A percentile compares a stretch with the other conserved stretches of the same genome.
phyloP scores from a whole-genome alignment of 768 basidiomycete genomes.

The Lactifluus pinguis region DNA sequence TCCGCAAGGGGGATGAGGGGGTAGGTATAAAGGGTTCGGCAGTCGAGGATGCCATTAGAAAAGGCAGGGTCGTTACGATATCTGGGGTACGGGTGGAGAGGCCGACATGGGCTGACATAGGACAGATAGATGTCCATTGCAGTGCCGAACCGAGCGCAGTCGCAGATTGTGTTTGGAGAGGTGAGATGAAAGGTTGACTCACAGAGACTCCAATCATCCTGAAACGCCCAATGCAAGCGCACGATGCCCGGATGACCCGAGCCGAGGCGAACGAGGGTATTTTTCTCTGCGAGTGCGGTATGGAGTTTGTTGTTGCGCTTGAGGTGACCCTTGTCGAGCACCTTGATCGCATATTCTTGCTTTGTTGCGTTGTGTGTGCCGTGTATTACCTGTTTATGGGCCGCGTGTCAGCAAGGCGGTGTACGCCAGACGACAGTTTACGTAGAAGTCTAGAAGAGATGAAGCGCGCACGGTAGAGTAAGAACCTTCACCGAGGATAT shows the following conservation, averaged over 20 bases:
- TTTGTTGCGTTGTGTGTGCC: constrained; percentile 46
- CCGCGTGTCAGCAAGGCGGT: constrained; percentile 11
- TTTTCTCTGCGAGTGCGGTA: constrained; percentile 74
- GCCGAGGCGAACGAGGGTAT: constrained; percentile 56
- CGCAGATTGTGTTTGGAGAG: background rate
- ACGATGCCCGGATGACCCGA: constrained; percentile 76
- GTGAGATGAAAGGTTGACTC: constrained; percentile 27
- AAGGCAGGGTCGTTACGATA: background rate
- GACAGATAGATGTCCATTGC: background rate
- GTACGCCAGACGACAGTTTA: background rate
- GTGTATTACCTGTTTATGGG: constrained; percentile 41
- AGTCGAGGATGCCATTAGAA: background rate
- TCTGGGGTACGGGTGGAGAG: background rate
- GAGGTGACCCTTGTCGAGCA: constrained; percentile 78
- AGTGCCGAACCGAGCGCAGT: background rate
- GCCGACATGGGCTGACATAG: background rate
- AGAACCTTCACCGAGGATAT: constrained; percentile 71
- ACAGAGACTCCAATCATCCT: constrained; percentile 81
- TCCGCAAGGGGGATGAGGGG: background rate
- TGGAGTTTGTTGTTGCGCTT: constrained; percentile 68
- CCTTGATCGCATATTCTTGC: constrained; percentile 67
- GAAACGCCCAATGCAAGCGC: constrained; percentile 74
- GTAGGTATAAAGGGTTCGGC: background rate
- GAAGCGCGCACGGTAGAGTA: constrained; percentile 60
- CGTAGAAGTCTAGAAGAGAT: background rate